These are phyloP conservation scores for Talaromyces stipitatus DNA, from an alignment of 495 filamentous ascomycete species.

Conservation along the genomic window DNA sequence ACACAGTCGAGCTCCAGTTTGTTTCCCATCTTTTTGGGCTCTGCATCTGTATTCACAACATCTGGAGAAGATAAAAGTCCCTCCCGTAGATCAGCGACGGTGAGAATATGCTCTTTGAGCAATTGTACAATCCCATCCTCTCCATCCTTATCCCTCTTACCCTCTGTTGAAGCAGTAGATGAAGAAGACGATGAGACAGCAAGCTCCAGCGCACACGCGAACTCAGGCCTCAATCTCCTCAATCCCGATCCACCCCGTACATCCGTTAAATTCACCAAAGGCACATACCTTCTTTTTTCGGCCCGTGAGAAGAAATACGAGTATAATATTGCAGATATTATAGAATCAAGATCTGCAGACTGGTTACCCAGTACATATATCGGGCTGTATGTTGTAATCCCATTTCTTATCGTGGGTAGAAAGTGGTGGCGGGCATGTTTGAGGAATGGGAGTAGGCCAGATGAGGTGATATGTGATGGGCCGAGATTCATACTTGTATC, in stretches of 20 bases:
- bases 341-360: constrained; percentile 77
- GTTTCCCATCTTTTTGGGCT: constrained; percentile 14
- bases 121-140: constrained; percentile 13
- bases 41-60: constrained; percentile 17
- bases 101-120: constrained; percentile 33
- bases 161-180: not conserved
- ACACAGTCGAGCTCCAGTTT: constrained; percentile 29
- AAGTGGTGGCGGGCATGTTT: constrained; percentile 23
- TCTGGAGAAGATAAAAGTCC: not conserved
- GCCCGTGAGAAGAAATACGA: constrained; percentile 66
- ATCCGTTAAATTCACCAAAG: constrained; percentile 67
- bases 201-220: constrained; percentile 40
- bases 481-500: not conserved
- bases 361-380: constrained; percentile 43
- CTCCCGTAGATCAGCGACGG: constrained; percentile 28
- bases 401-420: constrained; percentile 28
- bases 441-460: constrained; percentile 31
- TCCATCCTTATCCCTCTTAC: not conserved
- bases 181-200: constrained; percentile 25
- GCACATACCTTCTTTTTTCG: constrained; percentile 57
- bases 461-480: not conserved
- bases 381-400: constrained; percentile 13
- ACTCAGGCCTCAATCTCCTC: constrained; percentile 66
- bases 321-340: constrained; percentile 76
- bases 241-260: constrained; percentile 50